Evolutionary conservation across 176 grass and related monocot species (phyloP).

Genomic region (Triticum aestivum): DNA sequence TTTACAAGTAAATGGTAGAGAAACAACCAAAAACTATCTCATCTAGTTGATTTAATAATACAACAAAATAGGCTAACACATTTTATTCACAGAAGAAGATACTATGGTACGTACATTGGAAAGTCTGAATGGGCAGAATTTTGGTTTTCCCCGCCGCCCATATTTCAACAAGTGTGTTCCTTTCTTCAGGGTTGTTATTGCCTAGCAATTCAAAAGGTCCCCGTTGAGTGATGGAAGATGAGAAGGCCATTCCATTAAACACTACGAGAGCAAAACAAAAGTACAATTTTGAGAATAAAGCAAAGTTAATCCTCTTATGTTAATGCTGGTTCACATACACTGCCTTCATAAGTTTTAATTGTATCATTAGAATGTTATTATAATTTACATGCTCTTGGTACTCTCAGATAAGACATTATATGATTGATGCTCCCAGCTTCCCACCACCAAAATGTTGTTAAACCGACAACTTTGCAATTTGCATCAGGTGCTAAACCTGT

Average conservation of each 20-base stretch:
- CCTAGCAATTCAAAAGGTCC: constrained; percentile 34
- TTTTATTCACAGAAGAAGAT: not conserved
- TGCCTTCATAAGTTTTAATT: not conserved
- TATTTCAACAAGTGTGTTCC: constrained; percentile 78
- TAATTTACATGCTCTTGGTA: not conserved
- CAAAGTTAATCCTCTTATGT: not conserved
- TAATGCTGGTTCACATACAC: not conserved
- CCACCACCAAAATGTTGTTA: not conserved
- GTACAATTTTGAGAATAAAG: not conserved
- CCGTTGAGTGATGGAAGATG: not conserved
- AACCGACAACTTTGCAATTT: not conserved
- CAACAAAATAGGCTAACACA: not conserved
- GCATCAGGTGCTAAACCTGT: not conserved
- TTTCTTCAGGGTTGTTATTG: constrained; percentile 76
- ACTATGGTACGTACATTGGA: constrained; percentile 50
- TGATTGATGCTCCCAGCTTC: not conserved
- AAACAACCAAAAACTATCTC: not conserved
- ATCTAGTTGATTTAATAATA: not conserved
- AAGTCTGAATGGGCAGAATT: constrained; percentile 81
- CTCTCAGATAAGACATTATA: not conserved
- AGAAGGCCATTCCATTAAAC: not conserved
- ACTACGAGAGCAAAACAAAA: not conserved
- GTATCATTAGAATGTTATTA: not conserved
- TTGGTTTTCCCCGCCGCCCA: constrained; percentile 75
- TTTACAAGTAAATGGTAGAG: not conserved